A percentile compares a stretch with the other conserved stretches of the same genome.
Evolutionary conservation across 805 yeast species (phyloP).

Genomic region (Diddensiella santjacobensis): DNA sequence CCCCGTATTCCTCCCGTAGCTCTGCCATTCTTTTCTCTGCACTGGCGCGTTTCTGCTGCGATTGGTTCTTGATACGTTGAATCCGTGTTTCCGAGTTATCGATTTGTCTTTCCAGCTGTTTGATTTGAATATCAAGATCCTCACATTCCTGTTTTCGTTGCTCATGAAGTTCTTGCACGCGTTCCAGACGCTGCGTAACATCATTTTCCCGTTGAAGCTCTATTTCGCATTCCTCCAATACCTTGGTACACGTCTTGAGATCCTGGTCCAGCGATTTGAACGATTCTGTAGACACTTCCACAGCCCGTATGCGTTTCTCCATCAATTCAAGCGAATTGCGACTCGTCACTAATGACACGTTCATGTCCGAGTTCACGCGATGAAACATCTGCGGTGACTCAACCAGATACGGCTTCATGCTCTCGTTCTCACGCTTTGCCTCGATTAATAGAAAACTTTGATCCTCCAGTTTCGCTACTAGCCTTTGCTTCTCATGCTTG

Average conservation of each 20-base stretch:
- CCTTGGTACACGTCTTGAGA: constrained; percentile 39
- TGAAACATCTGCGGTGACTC: constrained; percentile 56
- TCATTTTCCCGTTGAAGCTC: constrained; percentile 45
- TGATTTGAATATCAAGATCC: constrained; percentile 42
- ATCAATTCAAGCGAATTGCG: constrained; percentile 38
- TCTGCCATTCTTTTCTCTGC: constrained; percentile 42
- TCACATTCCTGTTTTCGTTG: constrained; percentile 37
- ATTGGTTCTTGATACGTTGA: constrained; percentile 41
- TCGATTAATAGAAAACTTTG: constrained; percentile 55
- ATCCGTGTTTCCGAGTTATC: constrained; percentile 47
- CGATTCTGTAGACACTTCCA: constrained; percentile 54
- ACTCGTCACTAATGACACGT: constrained; percentile 41
- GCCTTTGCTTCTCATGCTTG: constrained; percentile 55
- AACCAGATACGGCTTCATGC: constrained; percentile 54
- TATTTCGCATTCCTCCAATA: constrained; percentile 48
- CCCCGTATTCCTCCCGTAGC: constrained; percentile 45
- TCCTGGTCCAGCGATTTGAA: constrained; percentile 51
- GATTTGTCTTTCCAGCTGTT: constrained; percentile 50
- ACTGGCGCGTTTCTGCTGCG: constrained; percentile 43
- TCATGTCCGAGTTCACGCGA: constrained; percentile 51
- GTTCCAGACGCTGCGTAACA: constrained; percentile 37
- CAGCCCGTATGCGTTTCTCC: constrained; percentile 48
- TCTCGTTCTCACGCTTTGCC: constrained; percentile 54
- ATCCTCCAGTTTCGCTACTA: constrained; percentile 59
- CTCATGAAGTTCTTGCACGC: constrained; percentile 42